These are phyloP conservation scores for Curvularia sp. DNA, from an alignment of 2,329 filamentous ascomycete species.

Conservation along the genomic window DNA sequence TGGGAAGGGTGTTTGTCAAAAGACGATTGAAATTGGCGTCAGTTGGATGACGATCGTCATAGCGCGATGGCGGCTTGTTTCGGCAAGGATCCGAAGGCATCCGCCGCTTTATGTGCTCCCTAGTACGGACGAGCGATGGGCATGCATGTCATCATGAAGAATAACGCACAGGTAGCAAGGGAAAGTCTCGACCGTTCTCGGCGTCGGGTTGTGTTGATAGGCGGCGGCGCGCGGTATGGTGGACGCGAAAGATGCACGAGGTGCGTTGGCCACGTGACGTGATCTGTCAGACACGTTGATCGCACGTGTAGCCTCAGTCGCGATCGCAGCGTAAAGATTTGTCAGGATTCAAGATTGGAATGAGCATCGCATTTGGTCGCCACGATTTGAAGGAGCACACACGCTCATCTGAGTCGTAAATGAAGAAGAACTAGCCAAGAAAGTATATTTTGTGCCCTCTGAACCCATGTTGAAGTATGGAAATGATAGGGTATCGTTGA, in stretches of 20 bases:
- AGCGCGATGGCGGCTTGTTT: slow-evolving; percentile 22
- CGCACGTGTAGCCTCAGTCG: neutral
- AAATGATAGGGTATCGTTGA: slow-evolving; percentile 48
- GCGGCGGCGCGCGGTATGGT: slow-evolving; percentile 1
- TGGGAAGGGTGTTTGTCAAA: slow-evolving; percentile 8
- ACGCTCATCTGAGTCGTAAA: neutral
- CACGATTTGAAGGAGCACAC: neutral
- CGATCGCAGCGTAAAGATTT: neutral
- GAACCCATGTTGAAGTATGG: slow-evolving; percentile 5
- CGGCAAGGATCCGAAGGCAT: slow-evolving; percentile 24
- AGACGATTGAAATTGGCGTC: slow-evolving; percentile 14
- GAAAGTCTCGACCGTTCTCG: neutral
- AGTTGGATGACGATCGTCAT: slow-evolving; percentile 22
- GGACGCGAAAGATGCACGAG: slow-evolving; percentile 15
- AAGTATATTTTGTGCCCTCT: neutral
- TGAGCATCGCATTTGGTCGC: neutral
- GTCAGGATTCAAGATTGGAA: neutral
- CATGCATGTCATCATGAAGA: slow-evolving; percentile 18
- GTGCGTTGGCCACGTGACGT: slow-evolving; percentile 17
- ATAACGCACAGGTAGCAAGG: slow-evolving; percentile 3
- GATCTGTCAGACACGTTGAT: neutral
- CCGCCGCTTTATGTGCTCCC: slow-evolving; percentile 9
- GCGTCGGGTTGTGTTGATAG: neutral
- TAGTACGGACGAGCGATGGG: slow-evolving; percentile 1
- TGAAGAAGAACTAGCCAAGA: neutral